These are phyloP conservation scores for Sistotremastrum niveocremeum DNA, from an alignment of 768 basidiomycete genomes.

Conservation along the genomic window DNA sequence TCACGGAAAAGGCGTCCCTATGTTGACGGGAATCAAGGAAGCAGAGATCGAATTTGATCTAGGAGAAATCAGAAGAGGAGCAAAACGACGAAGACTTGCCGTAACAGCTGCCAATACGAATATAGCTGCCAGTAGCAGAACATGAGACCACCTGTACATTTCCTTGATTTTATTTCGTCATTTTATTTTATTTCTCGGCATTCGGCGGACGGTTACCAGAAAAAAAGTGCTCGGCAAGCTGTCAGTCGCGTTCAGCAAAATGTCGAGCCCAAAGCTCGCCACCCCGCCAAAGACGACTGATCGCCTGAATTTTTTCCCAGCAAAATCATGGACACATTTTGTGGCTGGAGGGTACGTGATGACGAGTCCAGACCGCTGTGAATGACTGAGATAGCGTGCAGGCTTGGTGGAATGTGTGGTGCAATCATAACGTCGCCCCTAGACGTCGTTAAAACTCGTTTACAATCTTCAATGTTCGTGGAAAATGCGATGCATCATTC, in stretches of 20 bases:
- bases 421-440: slow-evolving; percentile 95
- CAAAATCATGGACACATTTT: slow-evolving; percentile 77
- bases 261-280: too few species aligned
- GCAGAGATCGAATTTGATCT: slow-evolving; percentile 62
- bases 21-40: slow-evolving; percentile 48
- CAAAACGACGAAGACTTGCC: slow-evolving; percentile 42
- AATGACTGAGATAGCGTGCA: slow-evolving; percentile 19
- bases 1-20: slow-evolving; percentile 62
- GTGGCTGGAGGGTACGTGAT: slow-evolving; percentile 68
- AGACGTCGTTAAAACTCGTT: slow-evolving; percentile 94
- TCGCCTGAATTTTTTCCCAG: slow-evolving; percentile 25
- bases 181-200: too few species aligned
- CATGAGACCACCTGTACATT: too few species aligned
- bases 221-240: too few species aligned
- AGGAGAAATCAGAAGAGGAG: slow-evolving; percentile 64
- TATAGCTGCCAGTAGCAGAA: neutral
- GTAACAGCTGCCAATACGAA: neutral
- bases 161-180: too few species aligned
- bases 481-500: slow-evolving; percentile 24
- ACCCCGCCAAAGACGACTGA: too few species aligned
- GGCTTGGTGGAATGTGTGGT: slow-evolving; percentile 94
- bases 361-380: neutral
- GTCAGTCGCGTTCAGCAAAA: too few species aligned
- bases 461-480: slow-evolving; percentile 80
- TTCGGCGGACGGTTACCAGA: too few species aligned